Evolutionary conservation across 345 rosid species (phyloP).

Genomic region (Aethionema arabicum): DNA sequence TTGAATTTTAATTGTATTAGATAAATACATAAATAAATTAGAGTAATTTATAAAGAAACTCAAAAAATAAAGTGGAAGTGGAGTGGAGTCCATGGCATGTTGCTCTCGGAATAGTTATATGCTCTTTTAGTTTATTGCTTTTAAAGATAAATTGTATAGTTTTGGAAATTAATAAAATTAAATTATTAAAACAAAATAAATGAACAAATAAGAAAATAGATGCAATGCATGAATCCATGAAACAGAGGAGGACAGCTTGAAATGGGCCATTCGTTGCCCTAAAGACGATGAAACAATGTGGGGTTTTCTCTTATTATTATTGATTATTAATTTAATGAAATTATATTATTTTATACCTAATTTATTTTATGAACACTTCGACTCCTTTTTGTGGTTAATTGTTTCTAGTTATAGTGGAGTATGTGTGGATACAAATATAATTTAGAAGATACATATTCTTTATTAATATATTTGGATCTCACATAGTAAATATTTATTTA

Average conservation of each 20-base stretch:
- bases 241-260: conserved; percentile 55
- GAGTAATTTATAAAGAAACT: conserved; percentile 9
- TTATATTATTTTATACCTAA: neutral
- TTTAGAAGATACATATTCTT: conserved; percentile 30
- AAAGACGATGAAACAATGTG: conserved; percentile 51
- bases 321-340: conserved; percentile 18
- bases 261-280: conserved; percentile 58
- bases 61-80: conserved; percentile 13
- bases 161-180: conserved; percentile 5
- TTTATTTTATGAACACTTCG: conserved; percentile 17
- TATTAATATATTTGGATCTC: conserved; percentile 44
- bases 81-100: conserved; percentile 32
- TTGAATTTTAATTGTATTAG: neutral
- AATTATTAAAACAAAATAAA: conserved; percentile 1
- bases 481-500: conserved; percentile 6
- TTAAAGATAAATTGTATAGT: conserved; percentile 13
- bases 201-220: conserved; percentile 34
- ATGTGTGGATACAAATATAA: conserved; percentile 31
- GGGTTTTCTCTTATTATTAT: conserved; percentile 46
- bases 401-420: conserved; percentile 1
- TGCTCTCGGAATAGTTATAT: conserved; percentile 26
- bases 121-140: conserved; percentile 12
- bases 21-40: conserved; percentile 13
- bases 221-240: conserved; percentile 58
- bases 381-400: conserved; percentile 20